Evolutionary conservation across 2,329 filamentous ascomycete genomes (phyloP), one percentile per base, ranked within the genome.

Genomic region (Ophiocordyceps camponoti-saundersi): DNA sequence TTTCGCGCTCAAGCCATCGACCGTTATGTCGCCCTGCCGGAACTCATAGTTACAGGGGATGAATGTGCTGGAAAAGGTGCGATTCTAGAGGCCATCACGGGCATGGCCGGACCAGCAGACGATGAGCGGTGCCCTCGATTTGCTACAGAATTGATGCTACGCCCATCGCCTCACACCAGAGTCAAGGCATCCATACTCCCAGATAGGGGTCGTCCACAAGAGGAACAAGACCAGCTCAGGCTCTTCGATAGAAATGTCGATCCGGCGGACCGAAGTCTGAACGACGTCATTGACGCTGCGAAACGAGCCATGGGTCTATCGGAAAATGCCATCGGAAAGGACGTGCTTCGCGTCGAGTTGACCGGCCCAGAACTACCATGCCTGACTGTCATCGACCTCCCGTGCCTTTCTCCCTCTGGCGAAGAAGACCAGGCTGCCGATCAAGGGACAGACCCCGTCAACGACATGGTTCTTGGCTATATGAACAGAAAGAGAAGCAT

Each of bases 41-140:
- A 71, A 50, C 68, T 71, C 48, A 70, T 80, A 26, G 75, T 80
- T 13, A 75, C 71, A 45, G 77, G 79, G 3, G 72, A 80, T 48
- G 76, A 80, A 52, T 78, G 72, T 0, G 71, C 72, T 1, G 79
- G 78, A 3, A 83, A 83, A 56, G 79, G 73, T 48, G 80, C 77
- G 0, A 75, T 81, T 0, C 68, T 83, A 0, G 76, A 82, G 53
- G 78, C 76, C 1, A 75, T 83, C 39, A 79, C 78, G 0, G 69
- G 74, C 3, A 67, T 82, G 2, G 66, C 68, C 0, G 82, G 83
- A 50, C 77, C 77, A 0, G 62, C 66, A 10, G 73, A 76, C 22
- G 72, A 74, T 46, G 73, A 68, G 36, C 55, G 80, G 0, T 82
- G 77, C 57, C 82, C 79, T 0, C 67, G 74, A 0, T 82, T 82